phyloP scores from a whole-genome alignment of 2,329 filamentous ascomycete genomes.

The Acrocalymma vagum region DNA sequence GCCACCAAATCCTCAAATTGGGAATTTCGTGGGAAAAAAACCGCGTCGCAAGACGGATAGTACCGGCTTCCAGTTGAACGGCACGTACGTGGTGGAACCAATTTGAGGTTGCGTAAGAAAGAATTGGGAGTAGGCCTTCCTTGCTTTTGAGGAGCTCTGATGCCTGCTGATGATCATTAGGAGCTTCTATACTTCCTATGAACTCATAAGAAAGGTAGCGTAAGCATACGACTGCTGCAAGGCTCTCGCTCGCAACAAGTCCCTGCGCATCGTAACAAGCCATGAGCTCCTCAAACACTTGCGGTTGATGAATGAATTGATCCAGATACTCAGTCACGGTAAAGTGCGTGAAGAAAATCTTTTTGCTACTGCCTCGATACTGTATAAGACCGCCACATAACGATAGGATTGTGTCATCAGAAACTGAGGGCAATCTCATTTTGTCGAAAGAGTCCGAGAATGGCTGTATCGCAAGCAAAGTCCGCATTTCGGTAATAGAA shows the following conservation, averaged over 20 bases:
- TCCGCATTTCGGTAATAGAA: constrained; percentile 1
- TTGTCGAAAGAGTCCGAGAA: constrained; percentile 1
- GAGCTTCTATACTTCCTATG: background rate
- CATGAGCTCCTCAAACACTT: constrained; percentile 3
- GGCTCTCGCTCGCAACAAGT: constrained; percentile 1
- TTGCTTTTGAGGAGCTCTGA: background rate
- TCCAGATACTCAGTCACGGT: constrained; percentile 11
- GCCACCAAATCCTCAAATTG: too few species aligned
- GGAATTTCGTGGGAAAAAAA: too few species aligned
- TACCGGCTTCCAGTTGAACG: too few species aligned
- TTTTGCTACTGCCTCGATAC: background rate
- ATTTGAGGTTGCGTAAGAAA: background rate
- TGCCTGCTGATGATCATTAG: background rate
- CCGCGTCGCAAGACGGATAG: too few species aligned
- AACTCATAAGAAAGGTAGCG: constrained; percentile 8
- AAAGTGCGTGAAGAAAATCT: constrained; percentile 7
- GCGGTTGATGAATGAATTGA: background rate
- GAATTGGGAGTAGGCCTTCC: background rate
- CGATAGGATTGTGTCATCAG: background rate
- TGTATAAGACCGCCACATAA: constrained; percentile 5
- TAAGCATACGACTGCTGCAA: constrained; percentile 7
- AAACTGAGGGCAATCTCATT: background rate
- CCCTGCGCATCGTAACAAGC: background rate
- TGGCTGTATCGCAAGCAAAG: constrained; percentile 6
- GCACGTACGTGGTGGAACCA: constrained; percentile 1